A percentile compares a stretch with the other conserved stretches of the same genome.
Conservation (phyloP, 2,329 filamentous ascomycete genomes). For the Fusarium hainanense region DNA sequence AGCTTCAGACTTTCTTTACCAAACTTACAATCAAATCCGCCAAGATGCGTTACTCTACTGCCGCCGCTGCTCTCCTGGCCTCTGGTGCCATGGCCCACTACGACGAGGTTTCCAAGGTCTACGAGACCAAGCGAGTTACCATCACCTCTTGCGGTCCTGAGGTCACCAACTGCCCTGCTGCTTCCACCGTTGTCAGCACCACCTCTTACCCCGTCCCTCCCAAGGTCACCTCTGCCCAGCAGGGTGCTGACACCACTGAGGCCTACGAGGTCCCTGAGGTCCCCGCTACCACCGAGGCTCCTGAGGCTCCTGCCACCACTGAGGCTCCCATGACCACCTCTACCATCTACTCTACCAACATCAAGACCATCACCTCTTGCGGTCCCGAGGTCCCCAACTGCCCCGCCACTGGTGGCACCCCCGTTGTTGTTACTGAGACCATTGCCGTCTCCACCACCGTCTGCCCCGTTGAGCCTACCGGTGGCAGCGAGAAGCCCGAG, state of each 20-base stretch:
- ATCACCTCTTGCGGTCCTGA: slow-evolving; percentile 67
- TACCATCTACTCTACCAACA: slow-evolving; percentile 67
- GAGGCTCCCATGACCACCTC: slow-evolving; percentile 60
- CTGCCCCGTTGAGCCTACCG: slow-evolving; percentile 52
- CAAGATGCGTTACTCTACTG: slow-evolving; percentile 71
- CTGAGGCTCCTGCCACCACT: slow-evolving; percentile 48
- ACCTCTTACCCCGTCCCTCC: slow-evolving; percentile 33
- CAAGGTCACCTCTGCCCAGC: slow-evolving; percentile 38
- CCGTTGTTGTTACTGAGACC: slow-evolving; percentile 52
- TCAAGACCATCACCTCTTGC: slow-evolving; percentile 72
- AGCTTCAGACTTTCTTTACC: slow-evolving; percentile 44
- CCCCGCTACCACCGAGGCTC: slow-evolving; percentile 50
- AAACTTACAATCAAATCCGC: slow-evolving; percentile 46
- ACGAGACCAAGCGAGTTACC: slow-evolving; percentile 68
- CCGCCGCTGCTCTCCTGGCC: slow-evolving; percentile 62
- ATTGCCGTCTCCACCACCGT: slow-evolving; percentile 55
- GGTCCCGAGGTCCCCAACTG: slow-evolving; percentile 71
- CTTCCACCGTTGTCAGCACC: slow-evolving; percentile 39
- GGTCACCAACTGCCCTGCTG: slow-evolving; percentile 46
- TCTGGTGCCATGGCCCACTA: slow-evolving; percentile 49
- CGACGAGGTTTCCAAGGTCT: slow-evolving; percentile 60
- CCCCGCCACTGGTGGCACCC: slow-evolving; percentile 56
- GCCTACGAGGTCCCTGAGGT: slow-evolving; percentile 35
- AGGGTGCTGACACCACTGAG: slow-evolving; percentile 51
- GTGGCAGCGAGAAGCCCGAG: slow-evolving; percentile 37